Percentiles rank a stretch among this genome's conserved stretches.
These are phyloP conservation scores for Agrocybe chaxingu DNA, from an alignment of 768 basidiomycete genomes.

Conservation along the genomic window DNA sequence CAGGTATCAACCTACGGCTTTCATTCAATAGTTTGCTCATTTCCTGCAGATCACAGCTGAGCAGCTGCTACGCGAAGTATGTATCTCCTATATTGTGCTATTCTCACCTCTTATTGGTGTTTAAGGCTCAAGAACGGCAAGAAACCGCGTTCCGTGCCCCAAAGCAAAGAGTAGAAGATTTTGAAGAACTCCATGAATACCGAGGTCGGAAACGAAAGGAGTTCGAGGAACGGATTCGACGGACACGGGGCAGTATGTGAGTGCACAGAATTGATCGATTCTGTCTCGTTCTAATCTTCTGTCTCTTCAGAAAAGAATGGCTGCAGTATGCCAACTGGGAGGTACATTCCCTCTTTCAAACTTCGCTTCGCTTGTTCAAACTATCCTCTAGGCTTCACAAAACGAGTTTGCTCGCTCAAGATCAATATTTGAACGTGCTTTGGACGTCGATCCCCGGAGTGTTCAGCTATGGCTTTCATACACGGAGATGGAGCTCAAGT, in stretches of 20 bases:
- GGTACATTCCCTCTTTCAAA: conserved; percentile 31
- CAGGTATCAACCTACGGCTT: conserved; percentile 47
- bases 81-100: conserved; percentile 1
- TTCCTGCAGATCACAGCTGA: conserved; percentile 87
- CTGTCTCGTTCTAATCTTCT: neutral
- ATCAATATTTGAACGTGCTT: conserved; percentile 93
- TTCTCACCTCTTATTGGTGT: conserved; percentile 15
- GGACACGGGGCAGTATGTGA: conserved; percentile 79
- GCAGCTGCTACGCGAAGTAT: conserved; percentile 91
- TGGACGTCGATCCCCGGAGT: conserved; percentile 91
- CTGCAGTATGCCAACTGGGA: conserved; percentile 86
- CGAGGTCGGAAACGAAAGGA: conserved; percentile 83
- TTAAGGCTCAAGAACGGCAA: conserved; percentile 93
- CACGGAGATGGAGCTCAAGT: conserved; percentile 97
- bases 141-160: conserved; percentile 90
- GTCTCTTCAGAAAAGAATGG: conserved; percentile 70
- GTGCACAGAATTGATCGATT: conserved; percentile 20
- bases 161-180: conserved; percentile 93
- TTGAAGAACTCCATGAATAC: conserved; percentile 82
- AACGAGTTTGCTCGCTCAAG: conserved; percentile 94
- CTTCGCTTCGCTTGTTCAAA: neutral
- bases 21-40: conserved; percentile 10
- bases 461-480: conserved; percentile 93
- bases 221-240: conserved; percentile 82
- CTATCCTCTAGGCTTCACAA: conserved; percentile 70